Base-by-base conservation (phyloP, 805 yeast genomes). In the Wickerhamomyces rabaulensis region DNA sequence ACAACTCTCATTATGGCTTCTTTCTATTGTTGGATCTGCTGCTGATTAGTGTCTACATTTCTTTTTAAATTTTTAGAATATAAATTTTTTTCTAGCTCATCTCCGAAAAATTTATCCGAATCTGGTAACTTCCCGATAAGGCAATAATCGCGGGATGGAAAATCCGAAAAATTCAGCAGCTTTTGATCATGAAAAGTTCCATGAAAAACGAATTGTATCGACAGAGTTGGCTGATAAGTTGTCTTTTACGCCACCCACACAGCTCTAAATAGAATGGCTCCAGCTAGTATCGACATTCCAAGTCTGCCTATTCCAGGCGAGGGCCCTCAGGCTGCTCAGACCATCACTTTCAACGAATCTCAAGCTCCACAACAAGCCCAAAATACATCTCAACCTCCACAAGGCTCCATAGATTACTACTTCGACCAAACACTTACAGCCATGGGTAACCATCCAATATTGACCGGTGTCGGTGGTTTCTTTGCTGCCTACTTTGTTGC, bases 371-470 rank as follows among this genome's bases (percentile, higher is more conserved):
- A 47, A 47, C 58, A 60, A 39, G 60, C 50, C 40, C 63, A 52
- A 40, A 12, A 44, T 40, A 58, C 52, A 46, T 41, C 55, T 16
- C 53, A 62, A 29, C 55, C 57, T 25, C 33, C 39, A 38, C 61
- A 59, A 47, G 51, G 57, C 12, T 63, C 70, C 8, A 56, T 61
- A 65, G 91, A 85, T 56, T 73, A 78, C 62, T 83, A 82, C 60
- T 82, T 86, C 54, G 87, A 86, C 62, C 71, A 74, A 53, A 71
- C 80, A 0, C 54, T 76, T 16, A 73, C 74, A 17, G 77, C 81
- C 65, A 73, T 82, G 77, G 79, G 87, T 7, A 76, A 80, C 42
- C 96, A 90, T 63, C 96, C 96, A 9, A 76, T 82, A 61, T 55
- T 87, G 51, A 74, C 91, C 4, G 83, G 86, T 12, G 56, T 82